These are phyloP conservation scores for Xanthoconium purpureum DNA, from an alignment of 768 basidiomycete species.

Conservation along the genomic window DNA sequence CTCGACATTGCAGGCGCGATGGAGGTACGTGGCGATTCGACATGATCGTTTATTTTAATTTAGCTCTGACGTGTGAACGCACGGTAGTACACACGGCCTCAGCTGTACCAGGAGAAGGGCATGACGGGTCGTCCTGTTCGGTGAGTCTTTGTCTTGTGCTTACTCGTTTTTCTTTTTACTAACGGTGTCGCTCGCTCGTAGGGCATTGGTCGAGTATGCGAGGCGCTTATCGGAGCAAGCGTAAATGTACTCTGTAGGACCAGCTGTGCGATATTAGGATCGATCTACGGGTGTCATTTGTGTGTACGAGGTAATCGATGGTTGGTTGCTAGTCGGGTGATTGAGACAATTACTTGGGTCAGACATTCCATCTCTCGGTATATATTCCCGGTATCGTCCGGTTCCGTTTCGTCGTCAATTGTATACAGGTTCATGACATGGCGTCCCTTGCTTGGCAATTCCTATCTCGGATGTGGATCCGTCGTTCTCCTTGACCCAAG, in stretches of 20 bases:
- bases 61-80: not conserved
- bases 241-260: not conserved
- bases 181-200: not conserved
- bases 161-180: not conserved
- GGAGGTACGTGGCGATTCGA: constrained; percentile 48
- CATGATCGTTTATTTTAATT: not conserved
- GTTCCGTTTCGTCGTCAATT: too few species aligned
- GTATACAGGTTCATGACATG: too few species aligned
- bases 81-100: constrained; percentile 46
- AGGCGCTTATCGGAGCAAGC: constrained; percentile 24
- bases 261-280: not conserved
- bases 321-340: too few species aligned
- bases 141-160: constrained; percentile 38
- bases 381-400: too few species aligned
- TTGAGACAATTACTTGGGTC: too few species aligned
- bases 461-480: too few species aligned
- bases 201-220: constrained; percentile 34
- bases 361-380: too few species aligned
- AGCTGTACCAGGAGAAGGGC: constrained; percentile 65
- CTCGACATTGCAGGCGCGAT: constrained; percentile 79
- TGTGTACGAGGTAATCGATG: too few species aligned
- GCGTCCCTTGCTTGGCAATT: too few species aligned
- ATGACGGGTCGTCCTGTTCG: constrained; percentile 81
- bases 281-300: not conserved
- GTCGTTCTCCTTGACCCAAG: too few species aligned